phyloP scores from a whole-genome alignment of 352 stramenopile genomes.

The Pythium sp. region DNA sequence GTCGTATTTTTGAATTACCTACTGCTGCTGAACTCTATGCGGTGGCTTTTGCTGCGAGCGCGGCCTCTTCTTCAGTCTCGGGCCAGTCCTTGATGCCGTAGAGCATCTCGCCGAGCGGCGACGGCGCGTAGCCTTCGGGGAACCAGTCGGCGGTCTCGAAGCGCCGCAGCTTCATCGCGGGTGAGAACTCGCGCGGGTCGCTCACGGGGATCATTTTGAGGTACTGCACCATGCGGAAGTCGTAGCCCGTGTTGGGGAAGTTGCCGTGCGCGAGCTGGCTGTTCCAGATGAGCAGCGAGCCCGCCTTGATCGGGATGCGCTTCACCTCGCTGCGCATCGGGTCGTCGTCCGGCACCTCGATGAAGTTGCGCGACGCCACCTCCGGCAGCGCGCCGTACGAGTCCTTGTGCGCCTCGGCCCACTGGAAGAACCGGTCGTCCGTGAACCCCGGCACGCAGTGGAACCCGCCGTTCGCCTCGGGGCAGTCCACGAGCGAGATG shows the following conservation, averaged over 20 bases:
- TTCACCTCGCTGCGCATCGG: constrained; percentile 34
- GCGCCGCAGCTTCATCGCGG: constrained; percentile 32
- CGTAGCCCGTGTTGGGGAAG: constrained; percentile 41
- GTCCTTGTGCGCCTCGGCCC: constrained; percentile 27
- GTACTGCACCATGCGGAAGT: constrained; percentile 57
- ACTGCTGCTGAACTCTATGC: background rate
- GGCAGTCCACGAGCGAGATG: constrained; percentile 40
- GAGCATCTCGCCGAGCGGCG: constrained; percentile 30
- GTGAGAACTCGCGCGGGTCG: constrained; percentile 36
- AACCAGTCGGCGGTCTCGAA: constrained; percentile 41
- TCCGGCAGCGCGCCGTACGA: constrained; percentile 35
- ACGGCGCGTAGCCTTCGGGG: constrained; percentile 31
- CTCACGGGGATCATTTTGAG: constrained; percentile 48
- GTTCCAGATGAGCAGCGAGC: constrained; percentile 49
- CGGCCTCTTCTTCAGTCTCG: constrained; percentile 18
- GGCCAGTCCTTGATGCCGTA: constrained; percentile 38
- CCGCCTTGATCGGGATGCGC: constrained; percentile 39
- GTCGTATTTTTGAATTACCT: background rate
- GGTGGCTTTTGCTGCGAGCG: constrained; percentile 4
- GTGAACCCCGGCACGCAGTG: constrained; percentile 50
- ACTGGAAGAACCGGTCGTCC: constrained; percentile 43
- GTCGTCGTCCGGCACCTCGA: constrained; percentile 42
- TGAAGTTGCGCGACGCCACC: constrained; percentile 38
- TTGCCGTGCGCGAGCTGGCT: constrained; percentile 46
- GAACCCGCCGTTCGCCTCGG: constrained; percentile 41